Evolutionary conservation across 139 green algal species (phyloP).

Genomic region (Microglena sp.): DNA sequence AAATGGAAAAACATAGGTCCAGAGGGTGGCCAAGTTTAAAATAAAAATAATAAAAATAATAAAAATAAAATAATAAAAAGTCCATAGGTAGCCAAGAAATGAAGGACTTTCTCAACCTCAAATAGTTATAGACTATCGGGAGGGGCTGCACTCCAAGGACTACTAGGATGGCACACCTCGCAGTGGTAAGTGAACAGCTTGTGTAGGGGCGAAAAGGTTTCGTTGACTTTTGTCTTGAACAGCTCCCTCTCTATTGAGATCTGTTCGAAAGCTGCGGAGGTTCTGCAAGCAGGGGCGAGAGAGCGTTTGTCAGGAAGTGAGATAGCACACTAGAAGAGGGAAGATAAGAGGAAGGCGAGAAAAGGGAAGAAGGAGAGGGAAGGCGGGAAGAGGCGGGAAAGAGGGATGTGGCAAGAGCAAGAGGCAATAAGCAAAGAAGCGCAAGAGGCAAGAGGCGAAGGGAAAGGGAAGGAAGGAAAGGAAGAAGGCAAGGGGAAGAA

Average conservation of each 20-base stretch:
- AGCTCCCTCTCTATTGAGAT: slow-evolving; percentile 40
- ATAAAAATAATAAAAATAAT: too few relatives aligned
- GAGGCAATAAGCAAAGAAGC: background rate
- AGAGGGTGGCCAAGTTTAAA: too few relatives aligned
- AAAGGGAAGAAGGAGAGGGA: background rate
- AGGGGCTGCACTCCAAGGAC: background rate
- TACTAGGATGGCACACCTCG: slow-evolving; percentile 1
- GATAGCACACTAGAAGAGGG: too few relatives aligned
- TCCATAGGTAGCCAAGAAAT: too few relatives aligned
- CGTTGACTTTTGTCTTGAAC: slow-evolving; percentile 31
- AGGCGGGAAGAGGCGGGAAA: background rate
- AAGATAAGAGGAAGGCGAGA: background rate
- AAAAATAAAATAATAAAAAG: too few relatives aligned
- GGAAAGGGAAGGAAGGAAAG: too few relatives aligned
- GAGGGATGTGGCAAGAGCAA: background rate
- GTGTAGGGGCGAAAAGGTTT: slow-evolving; percentile 32
- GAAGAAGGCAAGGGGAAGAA: too few relatives aligned
- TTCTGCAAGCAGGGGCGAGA: slow-evolving; percentile 13
- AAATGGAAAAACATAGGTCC: too few relatives aligned
- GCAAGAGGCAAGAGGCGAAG: background rate
- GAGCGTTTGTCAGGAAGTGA: too few relatives aligned
- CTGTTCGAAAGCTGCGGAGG: slow-evolving; percentile 11
- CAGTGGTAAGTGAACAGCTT: slow-evolving; percentile 22
- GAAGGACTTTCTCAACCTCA: too few relatives aligned
- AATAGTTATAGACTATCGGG: too few relatives aligned